Conservation (phyloP, 495 filamentous ascomycete species). For the Neurospora sp. region DNA sequence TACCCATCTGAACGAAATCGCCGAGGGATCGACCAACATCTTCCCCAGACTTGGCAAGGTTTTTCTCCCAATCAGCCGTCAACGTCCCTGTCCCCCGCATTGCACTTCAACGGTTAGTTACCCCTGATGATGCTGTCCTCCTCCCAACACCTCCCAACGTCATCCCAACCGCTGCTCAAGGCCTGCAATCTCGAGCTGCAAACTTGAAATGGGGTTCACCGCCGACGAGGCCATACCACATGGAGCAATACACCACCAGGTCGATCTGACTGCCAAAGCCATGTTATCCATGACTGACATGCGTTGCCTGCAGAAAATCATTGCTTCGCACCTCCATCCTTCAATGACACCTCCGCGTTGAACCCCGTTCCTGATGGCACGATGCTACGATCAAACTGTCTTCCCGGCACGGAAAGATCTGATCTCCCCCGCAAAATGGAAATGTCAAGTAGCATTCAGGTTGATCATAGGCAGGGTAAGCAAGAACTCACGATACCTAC, state of each 20-base stretch:
- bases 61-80: not conserved
- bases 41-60: slow-evolving; percentile 4
- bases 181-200: not conserved
- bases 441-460: not conserved
- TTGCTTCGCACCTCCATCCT: not conserved
- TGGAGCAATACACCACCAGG: not conserved
- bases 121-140: not conserved
- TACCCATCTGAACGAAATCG: not conserved
- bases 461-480: not conserved
- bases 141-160: not conserved
- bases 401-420: not conserved
- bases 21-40: slow-evolving; percentile 4
- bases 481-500: not conserved
- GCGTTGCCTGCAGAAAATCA: not conserved
- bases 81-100: not conserved
- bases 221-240: not conserved
- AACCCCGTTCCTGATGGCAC: not conserved
- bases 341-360: not conserved
- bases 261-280: not conserved
- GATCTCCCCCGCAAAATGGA: not conserved
- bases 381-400: not conserved
- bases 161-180: not conserved
- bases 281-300: not conserved
- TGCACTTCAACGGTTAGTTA: not conserved
- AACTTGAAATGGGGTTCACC: not conserved